Evolutionary conservation across 1,284 basidiomycete species (phyloP).

Genomic region (Testicularia cyperi): DNA sequence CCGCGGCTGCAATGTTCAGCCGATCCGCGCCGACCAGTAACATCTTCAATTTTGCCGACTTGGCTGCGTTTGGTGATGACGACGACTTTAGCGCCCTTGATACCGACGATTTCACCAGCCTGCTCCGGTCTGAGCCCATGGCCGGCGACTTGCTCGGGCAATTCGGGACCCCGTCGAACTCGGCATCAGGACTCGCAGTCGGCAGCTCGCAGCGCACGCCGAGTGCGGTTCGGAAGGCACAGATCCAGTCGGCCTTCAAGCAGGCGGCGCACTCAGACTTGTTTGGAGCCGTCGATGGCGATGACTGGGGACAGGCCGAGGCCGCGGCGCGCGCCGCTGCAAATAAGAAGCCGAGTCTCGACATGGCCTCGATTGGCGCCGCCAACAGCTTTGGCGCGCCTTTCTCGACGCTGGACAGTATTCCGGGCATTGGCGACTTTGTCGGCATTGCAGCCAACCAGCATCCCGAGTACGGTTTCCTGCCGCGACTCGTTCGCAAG

Average conservation of each 20-base stretch:
- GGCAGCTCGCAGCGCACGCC: constrained; percentile 14
- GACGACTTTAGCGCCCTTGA: constrained; percentile 33
- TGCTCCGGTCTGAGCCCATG: constrained; percentile 10
- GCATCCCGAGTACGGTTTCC: constrained; percentile 58
- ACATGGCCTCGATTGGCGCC: constrained; percentile 52
- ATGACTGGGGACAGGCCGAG: constrained; percentile 22
- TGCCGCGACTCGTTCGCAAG: constrained; percentile 57
- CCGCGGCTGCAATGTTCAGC: constrained; percentile 24
- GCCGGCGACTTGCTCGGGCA: neutral
- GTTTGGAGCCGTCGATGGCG: constrained; percentile 42
- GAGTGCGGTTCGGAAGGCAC: constrained; percentile 29
- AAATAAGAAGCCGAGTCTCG: constrained; percentile 34
- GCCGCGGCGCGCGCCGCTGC: constrained; percentile 11
- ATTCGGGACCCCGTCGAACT: too few relatives aligned
- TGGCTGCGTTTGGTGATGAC: constrained; percentile 31
- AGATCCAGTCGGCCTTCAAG: constrained; percentile 49
- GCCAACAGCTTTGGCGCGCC: constrained; percentile 45
- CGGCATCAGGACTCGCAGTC: too few relatives aligned
- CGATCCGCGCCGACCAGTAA: constrained; percentile 37
- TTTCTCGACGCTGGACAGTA: constrained; percentile 52
- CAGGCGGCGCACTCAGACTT: constrained; percentile 49
- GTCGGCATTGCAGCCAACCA: constrained; percentile 54
- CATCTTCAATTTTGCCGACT: constrained; percentile 39
- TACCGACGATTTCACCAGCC: constrained; percentile 21
- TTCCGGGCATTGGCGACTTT: constrained; percentile 57